Evolutionary conservation across 2,329 filamentous ascomycete genomes (phyloP).

Genomic region (Fusarium falciforme): DNA sequence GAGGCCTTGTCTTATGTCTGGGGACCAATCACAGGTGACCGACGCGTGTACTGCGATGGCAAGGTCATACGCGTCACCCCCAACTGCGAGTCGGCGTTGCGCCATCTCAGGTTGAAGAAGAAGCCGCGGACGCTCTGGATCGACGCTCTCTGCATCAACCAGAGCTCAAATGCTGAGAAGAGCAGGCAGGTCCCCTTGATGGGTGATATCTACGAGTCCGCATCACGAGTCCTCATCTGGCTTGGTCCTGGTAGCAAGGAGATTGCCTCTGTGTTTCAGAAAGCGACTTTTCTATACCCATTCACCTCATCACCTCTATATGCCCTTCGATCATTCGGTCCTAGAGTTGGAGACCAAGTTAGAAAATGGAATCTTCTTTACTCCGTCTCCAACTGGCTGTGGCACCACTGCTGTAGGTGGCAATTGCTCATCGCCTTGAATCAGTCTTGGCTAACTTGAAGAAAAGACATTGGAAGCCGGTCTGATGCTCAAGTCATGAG

Average conservation of each 20-base stretch:
- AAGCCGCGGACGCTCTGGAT: slow-evolving; percentile 36
- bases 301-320: slow-evolving; percentile 27
- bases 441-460: neutral
- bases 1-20: slow-evolving; percentile 39
- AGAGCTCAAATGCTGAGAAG: slow-evolving; percentile 30
- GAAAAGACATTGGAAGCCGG: slow-evolving; percentile 3
- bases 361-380: slow-evolving; percentile 30
- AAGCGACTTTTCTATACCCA: slow-evolving; percentile 50
- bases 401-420: slow-evolving; percentile 15
- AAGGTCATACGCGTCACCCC: slow-evolving; percentile 19
- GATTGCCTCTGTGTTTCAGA: slow-evolving; percentile 14
- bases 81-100: slow-evolving; percentile 31
- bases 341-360: slow-evolving; percentile 22
- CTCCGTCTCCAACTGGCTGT: slow-evolving; percentile 21
- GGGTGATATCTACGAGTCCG: slow-evolving; percentile 38
- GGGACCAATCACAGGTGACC: slow-evolving; percentile 23
- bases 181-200: slow-evolving; percentile 38
- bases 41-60: slow-evolving; percentile 24
- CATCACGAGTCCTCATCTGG: slow-evolving; percentile 38
- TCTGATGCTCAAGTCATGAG: slow-evolving; percentile 23
- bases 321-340: slow-evolving; percentile 19
- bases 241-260: slow-evolving; percentile 30
- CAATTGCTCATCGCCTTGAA: too few relatives aligned
- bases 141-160: slow-evolving; percentile 42
- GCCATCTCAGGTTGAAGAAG: slow-evolving; percentile 17